Evolutionary conservation across 306 rosid species (phyloP).

Genomic region (Hylodesmum podocarpum): DNA sequence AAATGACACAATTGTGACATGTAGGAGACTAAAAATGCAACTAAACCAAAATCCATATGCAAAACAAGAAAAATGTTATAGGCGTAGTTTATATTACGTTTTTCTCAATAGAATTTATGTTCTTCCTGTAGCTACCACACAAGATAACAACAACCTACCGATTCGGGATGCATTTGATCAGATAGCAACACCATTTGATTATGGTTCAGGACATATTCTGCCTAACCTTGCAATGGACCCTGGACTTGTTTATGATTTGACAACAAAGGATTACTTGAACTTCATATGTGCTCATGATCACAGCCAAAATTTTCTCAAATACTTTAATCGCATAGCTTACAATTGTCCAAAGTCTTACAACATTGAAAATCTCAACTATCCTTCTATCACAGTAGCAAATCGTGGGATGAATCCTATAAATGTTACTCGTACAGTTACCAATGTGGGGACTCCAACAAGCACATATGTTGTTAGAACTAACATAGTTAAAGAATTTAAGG

Average conservation of each 20-base stretch:
- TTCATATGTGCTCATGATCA: conserved; percentile 63
- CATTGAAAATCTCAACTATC: conserved; percentile 55
- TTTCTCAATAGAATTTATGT: neutral
- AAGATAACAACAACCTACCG: conserved; percentile 33
- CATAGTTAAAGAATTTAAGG: conserved; percentile 33
- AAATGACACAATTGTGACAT: no score
- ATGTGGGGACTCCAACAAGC: conserved; percentile 59
- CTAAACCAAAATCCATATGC: neutral
- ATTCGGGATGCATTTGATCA: conserved; percentile 27
- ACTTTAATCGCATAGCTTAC: conserved; percentile 15
- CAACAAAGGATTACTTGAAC: conserved; percentile 50
- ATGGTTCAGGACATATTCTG: conserved; percentile 61
- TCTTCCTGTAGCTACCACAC: conserved; percentile 42
- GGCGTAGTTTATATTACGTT: neutral
- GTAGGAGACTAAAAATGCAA: neutral
- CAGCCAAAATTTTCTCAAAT: neutral
- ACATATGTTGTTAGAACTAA: conserved; percentile 41
- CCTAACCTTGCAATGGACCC: conserved; percentile 65
- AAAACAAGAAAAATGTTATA: neutral
- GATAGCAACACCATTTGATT: conserved; percentile 55
- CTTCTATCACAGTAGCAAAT: conserved; percentile 49
- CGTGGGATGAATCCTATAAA: conserved; percentile 25
- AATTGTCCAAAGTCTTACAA: conserved; percentile 42
- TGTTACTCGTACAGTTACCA: conserved; percentile 51
- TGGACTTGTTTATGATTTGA: conserved; percentile 58